These are phyloP conservation scores for Kluyveromyces siamensis DNA, from an alignment of 805 yeast genomes.

Conservation along the genomic window DNA sequence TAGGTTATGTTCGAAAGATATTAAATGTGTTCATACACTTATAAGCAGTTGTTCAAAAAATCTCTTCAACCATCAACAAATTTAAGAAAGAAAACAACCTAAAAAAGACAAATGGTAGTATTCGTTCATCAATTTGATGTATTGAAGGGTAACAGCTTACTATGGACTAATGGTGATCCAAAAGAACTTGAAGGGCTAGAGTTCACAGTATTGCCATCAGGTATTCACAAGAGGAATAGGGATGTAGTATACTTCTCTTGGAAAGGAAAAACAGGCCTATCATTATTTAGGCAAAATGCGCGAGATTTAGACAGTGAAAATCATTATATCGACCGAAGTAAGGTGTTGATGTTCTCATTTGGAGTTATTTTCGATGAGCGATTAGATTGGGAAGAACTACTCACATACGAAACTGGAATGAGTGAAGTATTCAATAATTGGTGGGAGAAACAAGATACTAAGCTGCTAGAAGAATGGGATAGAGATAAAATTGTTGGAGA, in stretches of 20 bases:
- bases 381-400: slow-evolving; percentile 4
- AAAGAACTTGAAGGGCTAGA: slow-evolving; percentile 38
- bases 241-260: slow-evolving; percentile 50
- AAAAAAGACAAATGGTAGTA: slow-evolving; percentile 8
- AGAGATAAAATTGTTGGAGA: slow-evolving; percentile 5
- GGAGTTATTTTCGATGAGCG: slow-evolving; percentile 49
- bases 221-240: slow-evolving; percentile 42
- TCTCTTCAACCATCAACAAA: slow-evolving; percentile 6
- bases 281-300: slow-evolving; percentile 41
- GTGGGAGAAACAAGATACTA: slow-evolving; percentile 8
- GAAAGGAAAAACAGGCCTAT: slow-evolving; percentile 26
- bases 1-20: neutral
- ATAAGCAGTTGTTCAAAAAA: slow-evolving; percentile 3
- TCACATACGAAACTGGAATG: slow-evolving; percentile 12
- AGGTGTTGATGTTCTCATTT: slow-evolving; percentile 53
- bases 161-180: slow-evolving; percentile 17
- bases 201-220: slow-evolving; percentile 60
- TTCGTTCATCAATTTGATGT: slow-evolving; percentile 27
- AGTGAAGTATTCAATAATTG: slow-evolving; percentile 16
- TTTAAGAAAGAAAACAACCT: neutral
- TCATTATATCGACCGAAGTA: slow-evolving; percentile 29
- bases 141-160: slow-evolving; percentile 23
- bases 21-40: neutral
- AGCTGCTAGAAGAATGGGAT: slow-evolving; percentile 12
- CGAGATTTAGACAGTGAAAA: slow-evolving; percentile 14